Evolutionary conservation across 73 alveolate genomes (phyloP), one percentile per base, ranked within the genome.

Genomic region (Paramecium pentaurelia): DNA sequence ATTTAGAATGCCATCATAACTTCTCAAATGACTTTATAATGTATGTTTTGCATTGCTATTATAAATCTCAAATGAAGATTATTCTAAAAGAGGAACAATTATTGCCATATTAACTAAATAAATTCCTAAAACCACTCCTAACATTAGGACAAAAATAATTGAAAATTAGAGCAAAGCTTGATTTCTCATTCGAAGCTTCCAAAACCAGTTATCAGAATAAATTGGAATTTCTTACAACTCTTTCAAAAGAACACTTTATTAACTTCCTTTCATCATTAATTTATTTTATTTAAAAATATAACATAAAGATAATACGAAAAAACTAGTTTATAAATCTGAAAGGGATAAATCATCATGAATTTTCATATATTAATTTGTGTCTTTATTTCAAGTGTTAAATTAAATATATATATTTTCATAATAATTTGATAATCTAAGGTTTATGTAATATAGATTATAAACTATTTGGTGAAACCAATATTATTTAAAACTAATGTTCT

Each of bases 1-100:
- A 73, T 73, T 40, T 7, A 73, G 34, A 30, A 73, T 40, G 16
- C 87, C 87, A n/a, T 73, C 87, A 73, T 73, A 73, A 20, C 87
- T 44, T 73, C 34, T 30, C 10, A 73, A 25, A 37, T 73, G 60
- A 73, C 87, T 73, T 37, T 73, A 42, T 16, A 73, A 25, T 36
- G 58, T 37, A 10, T 34, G 18, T 73, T 40, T 32, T 30, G 87
- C 87, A 37, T 36, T 22, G 16, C 16, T 11, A 37, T 73, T 40
- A 38, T 73, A 73, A 4, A 73, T 73, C 18, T 73, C 87, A 14
- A 73, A 73, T 3, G 87, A 73, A 8, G 87, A 36, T 38, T 32
- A 37, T 73, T 36, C 54, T 18, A 73, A 44, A 20, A 73, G 34
- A 36, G 87, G 87, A 73, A 73, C 37, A n/a, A 73, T 40, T 30